Conservation (phyloP, 805 yeast genomes). For the Cyberlindnera mrakii region DNA sequence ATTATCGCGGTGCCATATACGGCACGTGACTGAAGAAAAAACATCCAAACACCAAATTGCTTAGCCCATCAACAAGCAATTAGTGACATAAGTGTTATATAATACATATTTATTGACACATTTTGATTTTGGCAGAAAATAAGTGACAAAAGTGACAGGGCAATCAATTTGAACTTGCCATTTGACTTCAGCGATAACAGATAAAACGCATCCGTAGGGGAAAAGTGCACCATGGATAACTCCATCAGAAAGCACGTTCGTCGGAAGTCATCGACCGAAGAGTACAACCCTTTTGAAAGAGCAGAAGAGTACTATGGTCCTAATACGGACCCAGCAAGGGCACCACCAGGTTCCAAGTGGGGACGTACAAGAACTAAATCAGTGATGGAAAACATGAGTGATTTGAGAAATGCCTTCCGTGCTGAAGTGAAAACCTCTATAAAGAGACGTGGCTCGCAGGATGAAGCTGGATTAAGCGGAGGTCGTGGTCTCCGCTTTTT, state of each 20-base stretch:
- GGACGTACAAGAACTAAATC: constrained; percentile 57
- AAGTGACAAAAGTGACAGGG: too few relatives aligned
- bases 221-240: not conserved
- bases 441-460: constrained; percentile 50
- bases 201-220: too few relatives aligned
- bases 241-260: constrained; percentile 5
- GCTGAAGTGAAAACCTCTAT: constrained; percentile 22
- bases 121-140: too few relatives aligned
- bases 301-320: constrained; percentile 71
- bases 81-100: too few relatives aligned
- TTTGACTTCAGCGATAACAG: too few relatives aligned
- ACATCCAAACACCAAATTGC: too few relatives aligned
- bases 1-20: too few relatives aligned
- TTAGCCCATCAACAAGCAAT: too few relatives aligned
- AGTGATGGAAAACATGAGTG: constrained; percentile 27
- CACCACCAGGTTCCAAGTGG: constrained; percentile 32
- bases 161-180: too few relatives aligned
- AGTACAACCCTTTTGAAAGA: constrained; percentile 51
- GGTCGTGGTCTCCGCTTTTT: constrained; percentile 44
- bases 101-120: too few relatives aligned
- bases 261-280: constrained; percentile 23
- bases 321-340: constrained; percentile 45
- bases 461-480: constrained; percentile 34
- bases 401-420: constrained; percentile 14
- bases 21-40: too few relatives aligned